These are phyloP conservation scores for Lentinula detonsa DNA, from an alignment of 768 basidiomycete genomes.

Conservation along the genomic window DNA sequence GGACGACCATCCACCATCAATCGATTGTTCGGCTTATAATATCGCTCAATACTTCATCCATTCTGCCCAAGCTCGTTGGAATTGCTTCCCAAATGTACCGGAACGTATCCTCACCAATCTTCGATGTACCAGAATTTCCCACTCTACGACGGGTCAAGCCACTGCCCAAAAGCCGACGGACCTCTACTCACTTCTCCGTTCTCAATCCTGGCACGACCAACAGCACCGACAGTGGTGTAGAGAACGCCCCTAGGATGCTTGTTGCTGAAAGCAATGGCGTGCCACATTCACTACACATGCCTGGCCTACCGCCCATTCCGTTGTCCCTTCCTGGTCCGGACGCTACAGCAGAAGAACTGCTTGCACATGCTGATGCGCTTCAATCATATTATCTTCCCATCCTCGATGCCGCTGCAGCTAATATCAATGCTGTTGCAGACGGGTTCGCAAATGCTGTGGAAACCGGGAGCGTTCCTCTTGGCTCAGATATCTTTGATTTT, in stretches of 20 bases:
- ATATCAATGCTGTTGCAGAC: not conserved
- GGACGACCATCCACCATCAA: not conserved
- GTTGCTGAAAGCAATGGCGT: not conserved
- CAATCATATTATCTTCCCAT: constrained; percentile 58
- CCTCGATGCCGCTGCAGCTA: constrained; percentile 22
- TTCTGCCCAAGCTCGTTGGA: not conserved
- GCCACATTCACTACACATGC: not conserved
- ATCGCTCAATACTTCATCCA: not conserved
- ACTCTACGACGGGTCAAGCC: constrained; percentile 66
- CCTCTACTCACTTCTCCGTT: not conserved
- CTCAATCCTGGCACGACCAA: not conserved
- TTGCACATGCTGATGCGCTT: constrained; percentile 50
- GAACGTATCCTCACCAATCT: constrained; percentile 35
- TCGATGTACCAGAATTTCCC: constrained; percentile 62
- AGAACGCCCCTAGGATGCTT: not conserved
- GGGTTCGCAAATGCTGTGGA: not conserved
- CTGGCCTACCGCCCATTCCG: constrained; percentile 15
- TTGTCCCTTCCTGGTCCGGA: constrained; percentile 33
- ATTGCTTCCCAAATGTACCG: not conserved
- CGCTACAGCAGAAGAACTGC: constrained; percentile 50
- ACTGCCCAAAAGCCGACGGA: constrained; percentile 66
- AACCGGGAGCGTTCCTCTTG: not conserved
- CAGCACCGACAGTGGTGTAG: not conserved
- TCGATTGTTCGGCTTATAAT: not conserved
- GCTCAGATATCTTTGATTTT: not conserved